Evolutionary conservation across 352 stramenopile genomes (phyloP), one percentile per base, ranked within the genome.

Genomic region (Pythium grandisporangium): DNA sequence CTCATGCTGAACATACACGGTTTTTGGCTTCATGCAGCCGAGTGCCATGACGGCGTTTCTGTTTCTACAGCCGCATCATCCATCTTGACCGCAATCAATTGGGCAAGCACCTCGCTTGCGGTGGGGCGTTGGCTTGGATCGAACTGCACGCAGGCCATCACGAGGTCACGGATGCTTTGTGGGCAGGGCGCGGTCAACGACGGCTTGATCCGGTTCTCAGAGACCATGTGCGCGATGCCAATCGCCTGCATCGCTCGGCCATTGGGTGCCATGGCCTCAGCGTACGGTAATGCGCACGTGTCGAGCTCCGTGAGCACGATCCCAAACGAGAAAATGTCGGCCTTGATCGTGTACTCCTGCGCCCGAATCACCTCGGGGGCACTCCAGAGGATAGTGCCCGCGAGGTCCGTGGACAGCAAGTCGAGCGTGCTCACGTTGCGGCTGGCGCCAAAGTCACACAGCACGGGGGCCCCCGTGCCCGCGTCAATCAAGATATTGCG

Each of bases 381-480:
- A 10, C 78, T 84, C 63, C 86, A 94, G 33, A 81, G 79, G 6
- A 72, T 68, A 14, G 80, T 95, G 5, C 82, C 82, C n/a, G 87
- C 80, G 23, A 83, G 76, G 3, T 76, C 73, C 13, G 58, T 78
- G 39, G 63, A 54, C 27, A 41, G 42, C 13, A 55, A 52, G 22
- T 51, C 35, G 20, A 51, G 42, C 5, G 45, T 23, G 1, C 34
- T 47, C n/a, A n/a, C n/a, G n/a, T n/a, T n/a, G 33, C 55, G 45
- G 54, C 55, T 73, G 56, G 91, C 51, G 37, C 80, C 84, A 61
- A 96, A 93, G 58, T 95, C 80, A 30, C 77, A 87, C 26, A 94
- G 45, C 29, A 81, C 75, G 21, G 87, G 66, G 16, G 82, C 53
- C 4, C 84, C 63, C 3, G 43, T 42, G 36, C 37, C 13, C 10